Base-by-base conservation (phyloP, 1,284 basidiomycete genomes). In the Ustilago loliicola region DNA sequence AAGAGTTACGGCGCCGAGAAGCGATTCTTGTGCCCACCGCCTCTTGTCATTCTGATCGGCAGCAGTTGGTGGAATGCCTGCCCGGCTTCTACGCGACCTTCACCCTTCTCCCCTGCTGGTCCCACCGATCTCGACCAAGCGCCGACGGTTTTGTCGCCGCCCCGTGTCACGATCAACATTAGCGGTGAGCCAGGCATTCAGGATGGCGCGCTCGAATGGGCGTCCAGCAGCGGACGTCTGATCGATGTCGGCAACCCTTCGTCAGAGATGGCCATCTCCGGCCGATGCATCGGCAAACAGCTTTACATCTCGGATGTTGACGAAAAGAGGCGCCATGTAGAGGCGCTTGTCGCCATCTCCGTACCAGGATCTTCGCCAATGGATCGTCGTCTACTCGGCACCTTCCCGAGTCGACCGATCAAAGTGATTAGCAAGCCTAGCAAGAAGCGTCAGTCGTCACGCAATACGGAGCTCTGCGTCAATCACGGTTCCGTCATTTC, bases 1-100 rank as follows among this genome's bases (percentile, higher is more conserved):
- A 97, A 98, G 87, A 95, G 93, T 21, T 98, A 98, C 84, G 95
- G 95, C 45, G 95, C 92, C 13, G 96, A 98, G 87, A 97, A 98
- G 87, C 91, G 96, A 90, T 98, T 98, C 89, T 90, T 98, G 17
- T 97, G 95, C 84, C 96, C 96, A 2, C 96, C 95, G 61, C 96
- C 96, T 4, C 95, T 94, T 55, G 96, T 95, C 38, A 93, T 95
- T 82, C 91, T 98, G 89, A 93, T 97, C 82, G 96, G 96, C 54
- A 93, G 94, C 84, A 93, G 93, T 29, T 98, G 96, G 96, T 98
- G 95, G 94, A 80, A 85, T 11, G 81, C 80, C 19, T 78, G 78
- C 27, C 79, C 83, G 5, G 85, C 87, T 50, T 80, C 81, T 23
- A 85, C 85, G 53, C 82, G 85, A 19, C 73, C 72, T 32, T 58